phyloP scores from a whole-genome alignment of 176 grass and related monocot genomes.

The Rhynchospora breviuscula region DNA sequence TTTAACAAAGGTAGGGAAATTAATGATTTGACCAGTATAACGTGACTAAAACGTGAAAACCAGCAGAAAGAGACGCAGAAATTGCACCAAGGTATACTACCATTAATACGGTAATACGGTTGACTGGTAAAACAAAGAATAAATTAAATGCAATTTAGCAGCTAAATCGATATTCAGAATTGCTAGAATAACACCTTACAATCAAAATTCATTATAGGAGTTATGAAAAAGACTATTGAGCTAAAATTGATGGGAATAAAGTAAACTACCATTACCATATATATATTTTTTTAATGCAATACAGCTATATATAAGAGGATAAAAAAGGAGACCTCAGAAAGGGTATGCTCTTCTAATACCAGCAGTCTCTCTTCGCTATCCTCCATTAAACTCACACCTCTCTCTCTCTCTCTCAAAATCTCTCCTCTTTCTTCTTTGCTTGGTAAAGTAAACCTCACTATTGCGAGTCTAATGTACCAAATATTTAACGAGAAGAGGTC shows the following conservation, averaged over 20 bases:
- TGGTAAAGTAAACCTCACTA: too few species aligned
- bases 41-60: neutral
- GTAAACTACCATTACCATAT: neutral
- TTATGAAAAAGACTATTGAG: neutral
- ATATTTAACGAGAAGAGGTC: neutral
- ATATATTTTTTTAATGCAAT: neutral
- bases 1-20: neutral
- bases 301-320: neutral
- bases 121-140: neutral
- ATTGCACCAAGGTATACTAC: neutral
- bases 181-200: neutral
- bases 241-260: too few species aligned
- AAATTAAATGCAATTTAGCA: neutral
- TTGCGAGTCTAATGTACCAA: neutral
- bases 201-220: neutral
- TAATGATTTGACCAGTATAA: neutral
- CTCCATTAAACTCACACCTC: too few species aligned
- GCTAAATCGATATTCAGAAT: neutral
- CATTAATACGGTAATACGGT: neutral
- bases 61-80: neutral
- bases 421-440: neutral
- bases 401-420: neutral
- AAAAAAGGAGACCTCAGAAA: conserved; percentile 10
- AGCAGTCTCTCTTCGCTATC: conserved; percentile 15
- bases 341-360: conserved; percentile 14